phyloP scores from a whole-genome alignment of 345 rosid genomes.

The Physaria fendleri region DNA sequence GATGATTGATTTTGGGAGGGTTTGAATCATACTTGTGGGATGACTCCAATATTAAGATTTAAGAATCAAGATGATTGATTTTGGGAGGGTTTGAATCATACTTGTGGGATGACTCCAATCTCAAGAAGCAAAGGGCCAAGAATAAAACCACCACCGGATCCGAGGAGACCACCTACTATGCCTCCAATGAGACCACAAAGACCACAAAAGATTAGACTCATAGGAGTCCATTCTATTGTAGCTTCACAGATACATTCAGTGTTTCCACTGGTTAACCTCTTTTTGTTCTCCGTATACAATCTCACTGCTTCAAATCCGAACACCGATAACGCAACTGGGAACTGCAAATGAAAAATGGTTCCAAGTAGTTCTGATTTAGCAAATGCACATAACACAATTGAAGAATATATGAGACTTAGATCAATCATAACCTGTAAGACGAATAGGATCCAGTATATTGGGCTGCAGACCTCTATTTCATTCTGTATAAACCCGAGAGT shows the following conservation, averaged over 20 bases:
- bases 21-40: too few species aligned
- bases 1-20: background rate
- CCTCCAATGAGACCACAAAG: conserved; percentile 83
- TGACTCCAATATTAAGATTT: conserved; percentile 55
- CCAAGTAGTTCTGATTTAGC: background rate
- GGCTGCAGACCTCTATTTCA: conserved; percentile 55
- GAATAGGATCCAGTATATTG: conserved; percentile 75
- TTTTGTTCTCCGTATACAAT: conserved; percentile 49
- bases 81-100: too few species aligned
- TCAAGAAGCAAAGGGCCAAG: conserved; percentile 92
- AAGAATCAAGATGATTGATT: background rate
- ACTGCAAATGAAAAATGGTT: conserved; percentile 34
- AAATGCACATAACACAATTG: background rate
- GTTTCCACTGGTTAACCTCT: conserved; percentile 55
- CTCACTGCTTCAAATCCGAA: conserved; percentile 68
- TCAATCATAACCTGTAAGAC: conserved; percentile 65
- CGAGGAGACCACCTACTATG: conserved; percentile 87
- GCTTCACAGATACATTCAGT: conserved; percentile 74
- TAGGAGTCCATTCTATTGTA: conserved; percentile 76
- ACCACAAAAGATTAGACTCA: conserved; percentile 72
- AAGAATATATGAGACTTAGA: background rate
- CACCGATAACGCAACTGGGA: conserved; percentile 54
- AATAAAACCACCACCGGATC: conserved; percentile 95
- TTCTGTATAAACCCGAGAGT: conserved; percentile 43
- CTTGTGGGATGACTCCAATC: conserved; percentile 95